phyloP scores from a whole-genome alignment of 257 asterid species.

The Voacanga thouarsii region DNA sequence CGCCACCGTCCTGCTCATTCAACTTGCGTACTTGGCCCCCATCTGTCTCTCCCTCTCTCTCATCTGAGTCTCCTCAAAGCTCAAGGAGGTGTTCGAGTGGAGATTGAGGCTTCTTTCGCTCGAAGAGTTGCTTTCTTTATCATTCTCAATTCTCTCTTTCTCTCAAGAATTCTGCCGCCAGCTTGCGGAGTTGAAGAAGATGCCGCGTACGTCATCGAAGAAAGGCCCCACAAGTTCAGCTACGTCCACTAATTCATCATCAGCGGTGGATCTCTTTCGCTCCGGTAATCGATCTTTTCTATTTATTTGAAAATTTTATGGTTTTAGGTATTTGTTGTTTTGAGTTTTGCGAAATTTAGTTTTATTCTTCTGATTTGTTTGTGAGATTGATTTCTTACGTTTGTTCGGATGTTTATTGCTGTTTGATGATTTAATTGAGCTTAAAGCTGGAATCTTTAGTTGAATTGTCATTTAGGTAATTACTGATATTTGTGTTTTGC shows the following conservation, averaged over 20 bases:
- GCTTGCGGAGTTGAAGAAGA: slow-evolving; percentile 19
- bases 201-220: slow-evolving; percentile 85
- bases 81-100: not conserved
- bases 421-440: not conserved
- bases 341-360: not conserved
- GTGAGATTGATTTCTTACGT: not conserved
- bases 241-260: slow-evolving; percentile 56
- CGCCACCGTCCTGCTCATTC: not conserved
- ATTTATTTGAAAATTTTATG: not conserved
- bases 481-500: not conserved
- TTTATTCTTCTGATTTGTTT: not conserved
- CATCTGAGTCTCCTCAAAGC: not conserved
- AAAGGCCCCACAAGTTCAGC: slow-evolving; percentile 48
- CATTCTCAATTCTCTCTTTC: not conserved
- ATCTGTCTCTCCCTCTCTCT: not conserved
- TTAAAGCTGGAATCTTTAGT: not conserved
- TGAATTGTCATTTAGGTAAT: not conserved
- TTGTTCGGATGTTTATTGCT: not conserved
- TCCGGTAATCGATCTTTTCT: slow-evolving; percentile 43
- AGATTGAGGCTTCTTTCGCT: not conserved
- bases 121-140: not conserved
- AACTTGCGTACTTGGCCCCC: not conserved
- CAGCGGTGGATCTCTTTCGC: slow-evolving; percentile 65
- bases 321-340: not conserved
- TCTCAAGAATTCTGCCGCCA: not conserved